Evolutionary conservation across 805 yeast genomes (phyloP), one percentile per base, ranked within the genome.

Genomic region (Teunomyces funiuensis): DNA sequence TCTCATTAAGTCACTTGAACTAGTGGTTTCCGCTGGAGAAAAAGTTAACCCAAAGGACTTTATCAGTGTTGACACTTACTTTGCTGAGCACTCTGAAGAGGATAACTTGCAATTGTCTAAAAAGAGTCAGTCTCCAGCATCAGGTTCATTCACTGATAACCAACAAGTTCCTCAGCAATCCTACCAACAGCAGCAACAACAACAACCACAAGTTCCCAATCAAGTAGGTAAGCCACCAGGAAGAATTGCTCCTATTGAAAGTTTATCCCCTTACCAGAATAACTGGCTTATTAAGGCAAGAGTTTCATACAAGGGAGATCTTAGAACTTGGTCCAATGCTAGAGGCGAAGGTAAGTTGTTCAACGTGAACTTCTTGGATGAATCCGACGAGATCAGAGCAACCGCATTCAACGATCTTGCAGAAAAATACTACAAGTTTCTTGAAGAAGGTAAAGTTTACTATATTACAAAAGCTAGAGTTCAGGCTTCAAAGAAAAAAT

Each of bases 371-470:
- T 80, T 93, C 44, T 67, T 91, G 43, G 99, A 93, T 60, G 96
- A 93, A 60, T 85, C 97, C 5, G 96, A 93, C 55, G 98, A 93
- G 69, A 93, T 93, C 53, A 78, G 93, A 56, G 97, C 96, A 8
- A 89, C 98, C 2, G 97, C 93, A 1, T 93, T 93, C 65, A 87
- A 86, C 61, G 91, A 88, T 28, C 76, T 78, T 53, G 97, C 91
- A 9, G 95, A 86, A 45, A 81, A 79, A 58, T 85, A 79, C 58
- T 83, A 79, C 67, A 86, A 84, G 52, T 55, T 81, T 22, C 66
- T 93, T 38, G 86, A 86, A 61, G 98, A 89, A 58, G 97, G 96
- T 26, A 82, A 85, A 63, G 95, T 87, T 6, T 93, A 88, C 60
- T 88, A 83, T 54, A 74, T 93, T 23, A 79, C 91, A 29, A 85